These are phyloP conservation scores for Rutstroemia sp. DNA, from an alignment of 2,329 filamentous ascomycete species.

Conservation along the genomic window DNA sequence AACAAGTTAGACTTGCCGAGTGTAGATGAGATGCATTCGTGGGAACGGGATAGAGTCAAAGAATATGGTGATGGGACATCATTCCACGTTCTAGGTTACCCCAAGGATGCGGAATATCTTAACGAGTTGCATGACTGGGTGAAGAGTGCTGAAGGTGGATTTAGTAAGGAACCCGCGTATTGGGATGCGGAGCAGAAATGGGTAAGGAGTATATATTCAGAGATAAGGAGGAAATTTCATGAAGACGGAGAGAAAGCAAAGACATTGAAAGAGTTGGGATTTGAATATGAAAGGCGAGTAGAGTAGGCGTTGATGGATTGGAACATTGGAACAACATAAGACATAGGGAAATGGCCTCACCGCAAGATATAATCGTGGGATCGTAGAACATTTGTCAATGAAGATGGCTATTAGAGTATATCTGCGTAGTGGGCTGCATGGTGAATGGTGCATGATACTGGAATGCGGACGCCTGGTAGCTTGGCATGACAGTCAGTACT, in stretches of 20 bases:
- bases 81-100: constrained; percentile 44
- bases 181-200: constrained; percentile 70
- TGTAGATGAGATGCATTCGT: constrained; percentile 55
- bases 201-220: constrained; percentile 59
- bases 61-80: constrained; percentile 37
- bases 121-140: constrained; percentile 62
- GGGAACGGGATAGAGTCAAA: constrained; percentile 46
- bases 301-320: neutral
- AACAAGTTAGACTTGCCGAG: constrained; percentile 60
- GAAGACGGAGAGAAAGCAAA: constrained; percentile 55
- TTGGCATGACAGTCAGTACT: constrained; percentile 1
- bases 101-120: constrained; percentile 61
- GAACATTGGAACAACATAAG: neutral
- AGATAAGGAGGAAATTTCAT: constrained; percentile 67
- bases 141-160: constrained; percentile 37
- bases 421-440: too few species aligned
- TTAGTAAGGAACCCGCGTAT: constrained; percentile 58
- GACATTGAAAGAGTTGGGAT: constrained; percentile 66
- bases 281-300: constrained; percentile 36
- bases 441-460: too few species aligned
- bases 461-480: neutral
- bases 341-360: neutral
- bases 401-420: too few species aligned
- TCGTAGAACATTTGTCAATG: too few species aligned
- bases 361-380: too few species aligned